These are phyloP conservation scores for Rhodotorula taiwanensis DNA, from an alignment of 768 basidiomycete genomes.

Conservation along the genomic window DNA sequence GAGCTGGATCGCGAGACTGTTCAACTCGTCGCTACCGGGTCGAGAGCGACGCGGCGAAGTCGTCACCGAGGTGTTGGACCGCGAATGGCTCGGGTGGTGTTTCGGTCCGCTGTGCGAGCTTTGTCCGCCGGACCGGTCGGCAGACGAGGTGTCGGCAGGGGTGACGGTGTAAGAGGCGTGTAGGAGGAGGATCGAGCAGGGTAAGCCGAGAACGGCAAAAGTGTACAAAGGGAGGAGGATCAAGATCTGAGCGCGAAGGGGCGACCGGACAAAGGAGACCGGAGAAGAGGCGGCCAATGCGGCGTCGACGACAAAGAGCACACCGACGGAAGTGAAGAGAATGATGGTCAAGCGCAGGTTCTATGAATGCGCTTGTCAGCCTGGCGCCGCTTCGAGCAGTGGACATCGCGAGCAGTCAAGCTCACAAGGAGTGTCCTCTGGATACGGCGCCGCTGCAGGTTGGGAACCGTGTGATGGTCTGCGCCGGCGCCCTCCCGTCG, in stretches of 20 bases:
- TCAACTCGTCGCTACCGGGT: not conserved
- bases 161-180: not conserved
- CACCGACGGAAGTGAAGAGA: slow-evolving; percentile 10
- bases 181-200: slow-evolving; percentile 7
- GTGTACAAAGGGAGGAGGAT: slow-evolving; percentile 16
- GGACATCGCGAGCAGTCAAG: no score
- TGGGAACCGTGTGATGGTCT: not conserved
- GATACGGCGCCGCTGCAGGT: not conserved
- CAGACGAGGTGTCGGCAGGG: not conserved
- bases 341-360: not conserved
- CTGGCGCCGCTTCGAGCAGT: no score
- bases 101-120: not conserved
- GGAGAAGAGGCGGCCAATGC: not conserved
- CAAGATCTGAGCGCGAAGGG: not conserved
- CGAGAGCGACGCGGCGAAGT: no score
- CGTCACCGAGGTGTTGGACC: no score
- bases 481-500: not conserved
- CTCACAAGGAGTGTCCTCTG: slow-evolving; percentile 1
- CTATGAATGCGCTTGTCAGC: not conserved
- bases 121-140: not conserved
- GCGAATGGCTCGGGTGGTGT: not conserved
- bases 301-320: slow-evolving; percentile 3
- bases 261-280: not conserved
- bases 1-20: slow-evolving; percentile 1
- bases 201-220: slow-evolving; percentile 6